phyloP scores from a whole-genome alignment of 306 rosid species.

The Quercus robur region DNA sequence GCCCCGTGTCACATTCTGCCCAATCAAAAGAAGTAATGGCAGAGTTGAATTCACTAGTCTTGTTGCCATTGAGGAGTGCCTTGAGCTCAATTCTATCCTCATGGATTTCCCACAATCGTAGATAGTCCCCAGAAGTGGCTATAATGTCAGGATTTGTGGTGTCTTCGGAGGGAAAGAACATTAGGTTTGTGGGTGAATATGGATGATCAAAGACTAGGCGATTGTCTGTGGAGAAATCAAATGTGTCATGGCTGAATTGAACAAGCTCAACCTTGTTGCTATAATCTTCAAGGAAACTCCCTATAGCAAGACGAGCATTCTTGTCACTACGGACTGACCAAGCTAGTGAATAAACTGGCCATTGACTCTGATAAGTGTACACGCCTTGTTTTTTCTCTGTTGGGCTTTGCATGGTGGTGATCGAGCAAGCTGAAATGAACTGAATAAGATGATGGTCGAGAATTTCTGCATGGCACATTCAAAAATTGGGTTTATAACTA shows the following conservation, averaged over 20 bases:
- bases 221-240: slow-evolving; percentile 39
- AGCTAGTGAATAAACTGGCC: slow-evolving; percentile 54
- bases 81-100: slow-evolving; percentile 53
- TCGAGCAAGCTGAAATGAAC: neutral
- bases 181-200: slow-evolving; percentile 60
- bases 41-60: slow-evolving; percentile 42
- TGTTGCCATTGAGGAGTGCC: slow-evolving; percentile 47
- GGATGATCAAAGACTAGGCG: slow-evolving; percentile 59
- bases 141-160: slow-evolving; percentile 46
- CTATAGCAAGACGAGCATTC: slow-evolving; percentile 49
- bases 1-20: slow-evolving; percentile 36
- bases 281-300: slow-evolving; percentile 55
- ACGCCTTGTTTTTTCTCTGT: slow-evolving; percentile 37
- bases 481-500: neutral
- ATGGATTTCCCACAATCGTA: slow-evolving; percentile 62
- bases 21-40: slow-evolving; percentile 63
- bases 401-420: slow-evolving; percentile 33
- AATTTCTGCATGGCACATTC: neutral
- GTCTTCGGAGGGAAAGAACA: slow-evolving; percentile 66
- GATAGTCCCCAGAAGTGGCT: slow-evolving; percentile 63
- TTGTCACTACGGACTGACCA: slow-evolving; percentile 62
- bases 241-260: slow-evolving; percentile 42
- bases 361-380: slow-evolving; percentile 46
- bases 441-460: neutral
- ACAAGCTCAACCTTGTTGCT: slow-evolving; percentile 65